Evolutionary conservation across 148 eudicot species (phyloP), one percentile per base, ranked within the genome.

Genomic region (Cornus kousa): DNA sequence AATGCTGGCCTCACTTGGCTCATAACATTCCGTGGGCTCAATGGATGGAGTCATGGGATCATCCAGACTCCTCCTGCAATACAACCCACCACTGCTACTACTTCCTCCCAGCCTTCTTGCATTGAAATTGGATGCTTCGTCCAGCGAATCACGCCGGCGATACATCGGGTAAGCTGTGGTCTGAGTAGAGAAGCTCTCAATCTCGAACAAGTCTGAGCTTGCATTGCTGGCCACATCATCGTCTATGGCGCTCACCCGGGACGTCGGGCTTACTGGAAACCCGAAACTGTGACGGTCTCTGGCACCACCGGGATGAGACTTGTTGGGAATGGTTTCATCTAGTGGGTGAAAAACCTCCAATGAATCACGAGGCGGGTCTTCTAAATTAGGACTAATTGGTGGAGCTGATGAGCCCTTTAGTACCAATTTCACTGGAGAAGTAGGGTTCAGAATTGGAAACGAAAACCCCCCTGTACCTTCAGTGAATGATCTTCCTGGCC

Each of bases 191-290:
- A 94, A 86, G 80, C 93, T 91, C 74, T 94, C 98, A 68, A 94
- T 87, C 77, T 94, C 98, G 77, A 94, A 92, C 67, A 94, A 80
- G 53, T 94, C 98, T 0, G 98, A 94, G 83, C 98, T 94, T 0
- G 92, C 97, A 57, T 92, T 97, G 77, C 98, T 94, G 7, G 78
- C 89, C 39, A 75, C 86, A 48, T 94, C 95, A 5, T 94, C 98
- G 9, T 94, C 97, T 35, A 85, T 80, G 67, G 86, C 84, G 1
- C 79, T 67, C 3, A 88, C 78, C 23, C 89, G 75, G 7, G 92
- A 87, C 73, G 74, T 88, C 0, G 92, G 91, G 59, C 88, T 91
- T 7, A 46, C 71, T 16, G 87, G 87, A 32, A 73, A 77, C 7
- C 66, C 73, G 23, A 23, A 73, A 19, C 32, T 71, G n/a, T 72